Evolutionary conservation across 1,284 basidiomycete genomes (phyloP).

Genomic region (Ustilago shanxiensis): DNA sequence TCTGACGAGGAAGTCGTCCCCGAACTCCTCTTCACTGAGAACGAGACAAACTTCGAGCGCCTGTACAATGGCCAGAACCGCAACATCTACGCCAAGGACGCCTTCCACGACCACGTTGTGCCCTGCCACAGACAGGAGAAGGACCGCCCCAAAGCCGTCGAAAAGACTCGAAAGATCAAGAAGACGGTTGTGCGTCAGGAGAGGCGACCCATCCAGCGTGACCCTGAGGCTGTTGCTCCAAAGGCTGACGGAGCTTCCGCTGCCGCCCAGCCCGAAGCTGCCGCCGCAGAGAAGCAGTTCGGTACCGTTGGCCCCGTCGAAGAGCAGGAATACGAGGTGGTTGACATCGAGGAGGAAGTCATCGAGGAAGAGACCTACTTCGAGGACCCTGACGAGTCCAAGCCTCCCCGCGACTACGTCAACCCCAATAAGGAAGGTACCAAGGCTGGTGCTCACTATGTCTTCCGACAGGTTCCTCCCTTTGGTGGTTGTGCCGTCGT

Average conservation of each 20-base stretch:
- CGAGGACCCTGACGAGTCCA: constrained; percentile 52
- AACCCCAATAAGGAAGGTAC: constrained; percentile 90
- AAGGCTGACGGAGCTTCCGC: constrained; percentile 46
- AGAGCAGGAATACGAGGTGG: constrained; percentile 48
- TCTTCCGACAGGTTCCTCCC: constrained; percentile 86
- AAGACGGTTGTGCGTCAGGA: constrained; percentile 50
- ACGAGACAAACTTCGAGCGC: constrained; percentile 93
- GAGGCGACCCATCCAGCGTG: constrained; percentile 29
- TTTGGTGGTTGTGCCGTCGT: constrained; percentile 95
- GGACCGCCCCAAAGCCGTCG: constrained; percentile 59
- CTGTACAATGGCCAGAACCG: constrained; percentile 81
- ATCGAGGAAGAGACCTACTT: constrained; percentile 65
- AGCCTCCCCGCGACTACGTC: constrained; percentile 72
- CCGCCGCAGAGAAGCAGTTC: constrained; percentile 49
- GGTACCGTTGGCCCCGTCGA: constrained; percentile 37
- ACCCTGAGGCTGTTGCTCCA: constrained; percentile 43
- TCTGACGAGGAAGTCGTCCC: constrained; percentile 72
- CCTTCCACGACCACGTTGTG: constrained; percentile 98
- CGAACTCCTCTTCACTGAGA: constrained; percentile 75
- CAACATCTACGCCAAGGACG: constrained; percentile 94
- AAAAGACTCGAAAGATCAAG: constrained; percentile 58
- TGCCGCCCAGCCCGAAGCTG: constrained; percentile 41
- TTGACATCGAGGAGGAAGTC: constrained; percentile 66
- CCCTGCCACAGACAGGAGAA: constrained; percentile 76
- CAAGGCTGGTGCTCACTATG: constrained; percentile 91